Evolutionary conservation across 2,329 filamentous ascomycete genomes (phyloP).

Genomic region (Fusarium continuum): DNA sequence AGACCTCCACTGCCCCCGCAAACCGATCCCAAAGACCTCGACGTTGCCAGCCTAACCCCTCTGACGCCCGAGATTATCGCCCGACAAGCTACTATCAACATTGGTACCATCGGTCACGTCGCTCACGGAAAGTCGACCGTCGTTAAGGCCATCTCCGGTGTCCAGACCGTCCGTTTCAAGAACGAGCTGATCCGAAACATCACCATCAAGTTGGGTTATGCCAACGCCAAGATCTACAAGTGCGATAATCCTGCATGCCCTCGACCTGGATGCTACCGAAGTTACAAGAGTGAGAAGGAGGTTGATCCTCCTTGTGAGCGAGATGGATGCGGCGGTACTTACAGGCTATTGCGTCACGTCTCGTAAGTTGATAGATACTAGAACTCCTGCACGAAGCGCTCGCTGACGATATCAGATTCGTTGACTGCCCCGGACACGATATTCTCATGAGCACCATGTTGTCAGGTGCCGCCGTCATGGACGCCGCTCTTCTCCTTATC

Average conservation of each 20-base stretch:
- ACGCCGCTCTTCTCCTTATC: conserved; percentile 94
- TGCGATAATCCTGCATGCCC: conserved; percentile 93
- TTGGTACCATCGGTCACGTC: conserved; percentile 97
- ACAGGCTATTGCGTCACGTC: conserved; percentile 88
- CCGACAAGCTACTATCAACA: conserved; percentile 98
- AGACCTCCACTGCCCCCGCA: conserved; percentile 76
- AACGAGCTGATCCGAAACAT: conserved; percentile 99
- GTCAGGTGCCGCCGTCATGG: conserved; percentile 99
- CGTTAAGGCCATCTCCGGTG: conserved; percentile 98
- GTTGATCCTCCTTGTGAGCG: conserved; percentile 95
- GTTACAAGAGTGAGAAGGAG: conserved; percentile 99
- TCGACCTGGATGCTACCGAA: conserved; percentile 92
- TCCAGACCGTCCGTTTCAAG: conserved; percentile 99
- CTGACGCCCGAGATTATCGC: conserved; percentile 97
- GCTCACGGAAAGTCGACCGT: conserved; percentile 99
- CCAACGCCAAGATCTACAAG: conserved; percentile 99
- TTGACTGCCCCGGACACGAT: conserved; percentile 99
- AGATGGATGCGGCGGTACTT: conserved; percentile 87
- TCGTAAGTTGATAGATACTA: conserved; percentile 72
- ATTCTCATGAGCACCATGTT: conserved; percentile 99
- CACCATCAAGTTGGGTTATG: conserved; percentile 99
- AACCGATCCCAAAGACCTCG: conserved; percentile 89
- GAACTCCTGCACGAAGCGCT: neutral
- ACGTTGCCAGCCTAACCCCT: conserved; percentile 81
- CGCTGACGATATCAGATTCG: conserved; percentile 70